Evolutionary conservation across 1,139 yeast species (phyloP), one percentile per base, ranked within the genome.

Genomic region (Ogataea hybrid): DNA sequence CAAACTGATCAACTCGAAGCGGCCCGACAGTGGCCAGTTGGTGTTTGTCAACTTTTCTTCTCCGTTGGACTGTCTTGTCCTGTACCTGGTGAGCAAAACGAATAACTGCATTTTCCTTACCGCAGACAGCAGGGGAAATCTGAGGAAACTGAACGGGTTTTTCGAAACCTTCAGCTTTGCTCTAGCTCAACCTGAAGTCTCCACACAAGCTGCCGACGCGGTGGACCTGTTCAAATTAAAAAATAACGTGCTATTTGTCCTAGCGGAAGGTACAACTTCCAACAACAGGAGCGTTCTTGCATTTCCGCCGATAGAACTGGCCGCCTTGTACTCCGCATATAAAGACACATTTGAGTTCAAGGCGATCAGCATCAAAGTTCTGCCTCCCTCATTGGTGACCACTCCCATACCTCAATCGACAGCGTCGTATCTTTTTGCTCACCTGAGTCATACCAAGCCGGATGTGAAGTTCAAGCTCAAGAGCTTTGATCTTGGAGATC

Each of bases 191-290:
- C 54, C 57, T 7, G 31, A 4, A 11, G 15, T 41, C 9, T 25
- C 23, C 34, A 7, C 33, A 7, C 14, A 10, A 14, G n/a, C 32
- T 17, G 22, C 25, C 6, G 29, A 20, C 4, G 14, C 37, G 1
- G 37, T 45, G 28, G 49, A 39, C 11, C 37, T 36, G 22, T 31
- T 28, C 15, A 33, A 41, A 16, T 44, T 59, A 7, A 39, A 57
- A 3, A 53, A 54, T 15, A 68, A 69, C 35, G 62, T 69, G n/a
- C 68, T 73, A 3, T 76, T 69, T 46, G 55, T 81, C 35, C 73
- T 83, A 39, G 66, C 78, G 16, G 94, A 84, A 56, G 89, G 89
- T 0, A 81, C 89, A 0, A 69, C 87, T 0, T 75, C 87, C 1
- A 84, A 83, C 56, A 84, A 84, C 43, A 63, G 44, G 14, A 44